A percentile compares a stretch with the other conserved stretches of the same genome.
These are phyloP conservation scores for Cicer arietinum DNA, from an alignment of 306 rosid genomes.

Conservation along the genomic window DNA sequence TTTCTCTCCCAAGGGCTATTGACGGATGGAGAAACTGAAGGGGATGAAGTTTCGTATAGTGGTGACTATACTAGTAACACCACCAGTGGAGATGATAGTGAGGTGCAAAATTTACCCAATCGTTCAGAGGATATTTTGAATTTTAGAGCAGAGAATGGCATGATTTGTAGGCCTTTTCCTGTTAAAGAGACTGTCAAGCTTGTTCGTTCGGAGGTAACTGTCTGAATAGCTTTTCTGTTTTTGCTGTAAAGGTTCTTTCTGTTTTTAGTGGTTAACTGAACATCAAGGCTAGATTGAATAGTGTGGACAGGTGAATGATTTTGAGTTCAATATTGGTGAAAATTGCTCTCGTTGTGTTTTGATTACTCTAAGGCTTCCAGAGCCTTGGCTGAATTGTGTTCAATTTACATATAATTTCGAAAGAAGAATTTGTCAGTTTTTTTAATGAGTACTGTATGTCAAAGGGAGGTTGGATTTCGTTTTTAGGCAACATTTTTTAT, in stretches of 20 bases:
- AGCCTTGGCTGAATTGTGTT: conserved; percentile 5
- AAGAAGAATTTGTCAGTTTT: not conserved
- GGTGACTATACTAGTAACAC: conserved; percentile 62
- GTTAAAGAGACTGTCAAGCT: conserved; percentile 81
- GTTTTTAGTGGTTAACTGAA: conserved; percentile 1
- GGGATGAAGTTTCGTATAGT: conserved; percentile 65
- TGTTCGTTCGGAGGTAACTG: conserved; percentile 80
- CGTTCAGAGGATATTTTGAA: conserved; percentile 82
- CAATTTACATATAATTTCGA: not conserved
- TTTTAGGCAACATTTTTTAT: conserved; percentile 13
- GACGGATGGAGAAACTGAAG: conserved; percentile 69
- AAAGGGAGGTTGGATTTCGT: conserved; percentile 21
- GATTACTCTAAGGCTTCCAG: conserved; percentile 12
- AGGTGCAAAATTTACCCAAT: conserved; percentile 54
- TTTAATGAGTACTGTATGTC: conserved; percentile 6
- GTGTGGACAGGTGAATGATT: conserved; percentile 15
- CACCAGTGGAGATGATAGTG: conserved; percentile 68
- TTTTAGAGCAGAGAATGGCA: conserved; percentile 67
- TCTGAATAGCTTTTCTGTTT: conserved; percentile 26
- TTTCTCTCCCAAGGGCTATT: conserved; percentile 64
- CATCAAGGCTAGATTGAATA: not conserved
- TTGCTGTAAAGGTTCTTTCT: conserved; percentile 24
- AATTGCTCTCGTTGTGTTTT: conserved; percentile 13
- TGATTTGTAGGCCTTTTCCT: conserved; percentile 86
- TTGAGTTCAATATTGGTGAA: conserved; percentile 35